Evolutionary conservation across 257 asterid species (phyloP).

Genomic region (Orobanche coerulescens): DNA sequence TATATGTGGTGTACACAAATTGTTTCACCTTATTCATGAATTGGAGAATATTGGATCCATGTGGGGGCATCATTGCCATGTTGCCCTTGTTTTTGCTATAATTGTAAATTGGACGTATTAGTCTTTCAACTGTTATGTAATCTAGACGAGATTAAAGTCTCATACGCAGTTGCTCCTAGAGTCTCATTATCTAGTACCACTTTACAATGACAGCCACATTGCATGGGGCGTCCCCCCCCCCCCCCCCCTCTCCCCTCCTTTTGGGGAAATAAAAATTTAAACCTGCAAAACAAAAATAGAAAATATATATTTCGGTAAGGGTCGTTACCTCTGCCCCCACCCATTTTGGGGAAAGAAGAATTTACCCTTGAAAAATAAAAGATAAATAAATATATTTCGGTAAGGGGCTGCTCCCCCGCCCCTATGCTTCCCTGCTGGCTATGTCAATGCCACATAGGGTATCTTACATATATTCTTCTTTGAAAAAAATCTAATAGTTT

Average conservation of each 20-base stretch:
- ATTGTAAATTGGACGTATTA: not conserved
- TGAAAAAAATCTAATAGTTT: slow-evolving; percentile 17
- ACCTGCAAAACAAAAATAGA: no score
- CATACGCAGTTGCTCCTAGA: slow-evolving; percentile 9
- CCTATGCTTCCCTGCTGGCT: no score
- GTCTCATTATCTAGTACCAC: not conserved
- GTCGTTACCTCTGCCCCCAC: no score
- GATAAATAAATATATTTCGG: no score
- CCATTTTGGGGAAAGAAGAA: no score
- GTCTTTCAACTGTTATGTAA: not conserved
- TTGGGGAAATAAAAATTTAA: no score
- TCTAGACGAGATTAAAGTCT: not conserved
- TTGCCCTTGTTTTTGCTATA: not conserved
- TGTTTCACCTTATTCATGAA: not conserved
- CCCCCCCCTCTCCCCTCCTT: no score
- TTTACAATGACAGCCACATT: not conserved
- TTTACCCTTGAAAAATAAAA: no score
- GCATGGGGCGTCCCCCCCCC: no score
- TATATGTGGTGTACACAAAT: not conserved
- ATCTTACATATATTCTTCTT: slow-evolving; percentile 2
- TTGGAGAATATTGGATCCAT: not conserved
- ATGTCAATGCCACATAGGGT: no score
- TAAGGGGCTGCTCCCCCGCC: no score
- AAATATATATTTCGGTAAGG: no score
- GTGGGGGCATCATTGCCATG: not conserved